Percentiles rank a stretch among this genome's conserved stretches.
These are phyloP conservation scores for Wickerhamomyces bovis DNA, from an alignment of 805 yeast species.

Conservation along the genomic window DNA sequence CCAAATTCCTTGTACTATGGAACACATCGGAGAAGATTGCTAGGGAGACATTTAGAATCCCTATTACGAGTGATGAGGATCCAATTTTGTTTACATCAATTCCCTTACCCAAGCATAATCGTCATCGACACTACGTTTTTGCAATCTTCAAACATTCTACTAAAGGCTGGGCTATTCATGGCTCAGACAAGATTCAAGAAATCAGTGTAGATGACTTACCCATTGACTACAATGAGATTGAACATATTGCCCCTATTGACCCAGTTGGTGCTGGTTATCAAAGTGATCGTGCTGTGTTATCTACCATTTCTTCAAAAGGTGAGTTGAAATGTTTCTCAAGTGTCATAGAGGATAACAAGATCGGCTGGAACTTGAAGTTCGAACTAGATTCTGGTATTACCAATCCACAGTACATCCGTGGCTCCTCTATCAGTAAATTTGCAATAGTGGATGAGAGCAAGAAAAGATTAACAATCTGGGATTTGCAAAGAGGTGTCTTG, in stretches of 20 bases:
- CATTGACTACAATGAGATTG: conserved; percentile 29
- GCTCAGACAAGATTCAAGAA: conserved; percentile 20
- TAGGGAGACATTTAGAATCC: conserved; percentile 14
- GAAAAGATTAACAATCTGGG: conserved; percentile 68
- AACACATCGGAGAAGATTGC: conserved; percentile 38
- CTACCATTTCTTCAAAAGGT: conserved; percentile 53
- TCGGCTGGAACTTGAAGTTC: conserved; percentile 50
- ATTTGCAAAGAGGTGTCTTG: conserved; percentile 55
- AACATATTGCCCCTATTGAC: conserved; percentile 53
- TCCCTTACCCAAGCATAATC: conserved; percentile 28
- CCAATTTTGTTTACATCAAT: conserved; percentile 29
- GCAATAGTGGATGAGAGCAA: conserved; percentile 62
- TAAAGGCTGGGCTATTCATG: conserved; percentile 34
- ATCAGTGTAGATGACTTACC: conserved; percentile 36
- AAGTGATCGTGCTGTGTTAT: conserved; percentile 39
- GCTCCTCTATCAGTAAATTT: conserved; percentile 69
- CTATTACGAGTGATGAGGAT: conserved; percentile 9
- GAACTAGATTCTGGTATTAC: conserved; percentile 49
- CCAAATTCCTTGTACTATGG: conserved; percentile 51
- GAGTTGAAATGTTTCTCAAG: conserved; percentile 43
- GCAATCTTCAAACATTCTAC: conserved; percentile 40
- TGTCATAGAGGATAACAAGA: conserved; percentile 21
- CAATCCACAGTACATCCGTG: conserved; percentile 51
- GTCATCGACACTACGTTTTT: conserved; percentile 39
- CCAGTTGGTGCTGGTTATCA: conserved; percentile 44